These are phyloP conservation scores for Aspergillus vadensis DNA, from an alignment of 2,329 filamentous ascomycete species.

Conservation along the genomic window DNA sequence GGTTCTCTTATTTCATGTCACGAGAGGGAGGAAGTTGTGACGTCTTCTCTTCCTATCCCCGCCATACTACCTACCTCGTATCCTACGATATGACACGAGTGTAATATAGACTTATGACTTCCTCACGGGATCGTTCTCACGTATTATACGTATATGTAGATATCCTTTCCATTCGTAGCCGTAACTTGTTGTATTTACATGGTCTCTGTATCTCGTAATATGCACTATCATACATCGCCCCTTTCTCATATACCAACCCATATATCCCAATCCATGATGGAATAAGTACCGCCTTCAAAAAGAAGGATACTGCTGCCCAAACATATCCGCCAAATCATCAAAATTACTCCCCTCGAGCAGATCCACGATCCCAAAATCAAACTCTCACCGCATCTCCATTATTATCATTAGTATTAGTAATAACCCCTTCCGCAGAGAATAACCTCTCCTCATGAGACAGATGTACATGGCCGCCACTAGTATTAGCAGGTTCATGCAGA, in stretches of 20 bases:
- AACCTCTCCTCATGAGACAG: no score
- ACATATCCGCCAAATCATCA: constrained; percentile 35
- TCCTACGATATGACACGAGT: constrained; percentile 26
- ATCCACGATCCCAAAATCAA: constrained; percentile 37
- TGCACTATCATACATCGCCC: background rate
- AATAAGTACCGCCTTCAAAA: constrained; percentile 22
- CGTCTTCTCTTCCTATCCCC: constrained; percentile 24
- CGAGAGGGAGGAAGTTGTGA: constrained; percentile 30
- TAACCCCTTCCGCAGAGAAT: no score
- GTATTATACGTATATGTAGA: background rate
- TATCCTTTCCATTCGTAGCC: background rate
- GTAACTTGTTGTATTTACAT: background rate
- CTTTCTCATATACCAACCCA: no score
- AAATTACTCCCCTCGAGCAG: constrained; percentile 36
- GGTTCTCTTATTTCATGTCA: constrained; percentile 17
- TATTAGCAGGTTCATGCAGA: no score
- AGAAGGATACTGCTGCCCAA: constrained; percentile 35
- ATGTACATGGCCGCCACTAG: no score
- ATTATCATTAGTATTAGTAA: background rate
- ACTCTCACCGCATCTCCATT: constrained; percentile 14
- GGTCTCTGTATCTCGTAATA: background rate
- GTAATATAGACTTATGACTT: constrained; percentile 37
- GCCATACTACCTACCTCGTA: constrained; percentile 22
- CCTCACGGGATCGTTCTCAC: constrained; percentile 22
- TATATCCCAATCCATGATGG: background rate